These are phyloP conservation scores for Dendrocalamus sinicus DNA, from an alignment of 176 grass and related monocot species.

Conservation along the genomic window DNA sequence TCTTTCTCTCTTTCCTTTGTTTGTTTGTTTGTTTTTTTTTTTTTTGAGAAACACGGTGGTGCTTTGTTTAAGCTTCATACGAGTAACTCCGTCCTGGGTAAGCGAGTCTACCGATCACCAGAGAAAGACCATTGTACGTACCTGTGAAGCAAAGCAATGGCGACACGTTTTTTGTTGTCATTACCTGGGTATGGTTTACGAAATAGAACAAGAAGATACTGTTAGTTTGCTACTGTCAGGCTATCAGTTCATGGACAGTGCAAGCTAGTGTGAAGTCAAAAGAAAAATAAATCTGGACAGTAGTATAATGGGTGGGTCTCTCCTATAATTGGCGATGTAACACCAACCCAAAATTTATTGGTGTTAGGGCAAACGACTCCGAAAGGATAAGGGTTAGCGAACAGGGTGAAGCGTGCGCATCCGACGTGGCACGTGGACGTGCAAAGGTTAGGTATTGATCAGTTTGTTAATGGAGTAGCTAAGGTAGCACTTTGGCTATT, in stretches of 20 bases:
- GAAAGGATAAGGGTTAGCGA: conserved; percentile 30
- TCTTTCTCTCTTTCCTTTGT: not conserved
- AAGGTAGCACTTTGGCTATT: not conserved
- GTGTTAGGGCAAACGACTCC: not conserved
- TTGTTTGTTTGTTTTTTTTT: too few species aligned
- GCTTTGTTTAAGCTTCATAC: not conserved
- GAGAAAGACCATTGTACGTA: not conserved
- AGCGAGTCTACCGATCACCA: too few species aligned
- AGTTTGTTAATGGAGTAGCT: not conserved
- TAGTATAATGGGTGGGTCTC: not conserved
- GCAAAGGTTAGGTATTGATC: not conserved
- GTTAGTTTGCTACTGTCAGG: not conserved
- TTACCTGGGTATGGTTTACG: not conserved
- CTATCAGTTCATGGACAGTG: not conserved
- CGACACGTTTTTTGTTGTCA: not conserved
- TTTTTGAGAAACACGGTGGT: not conserved
- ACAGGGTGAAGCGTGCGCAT: not conserved
- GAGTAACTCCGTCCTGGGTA: not conserved
- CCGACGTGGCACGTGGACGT: not conserved
- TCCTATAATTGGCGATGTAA: conserved; percentile 30
- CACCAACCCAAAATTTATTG: not conserved
- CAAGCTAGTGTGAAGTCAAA: not conserved
- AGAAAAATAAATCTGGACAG: not conserved
- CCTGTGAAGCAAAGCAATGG: not conserved
- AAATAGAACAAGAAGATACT: not conserved